These are phyloP conservation scores for Plasmopara halstedii DNA, from an alignment of 352 stramenopile genomes.

Conservation along the genomic window DNA sequence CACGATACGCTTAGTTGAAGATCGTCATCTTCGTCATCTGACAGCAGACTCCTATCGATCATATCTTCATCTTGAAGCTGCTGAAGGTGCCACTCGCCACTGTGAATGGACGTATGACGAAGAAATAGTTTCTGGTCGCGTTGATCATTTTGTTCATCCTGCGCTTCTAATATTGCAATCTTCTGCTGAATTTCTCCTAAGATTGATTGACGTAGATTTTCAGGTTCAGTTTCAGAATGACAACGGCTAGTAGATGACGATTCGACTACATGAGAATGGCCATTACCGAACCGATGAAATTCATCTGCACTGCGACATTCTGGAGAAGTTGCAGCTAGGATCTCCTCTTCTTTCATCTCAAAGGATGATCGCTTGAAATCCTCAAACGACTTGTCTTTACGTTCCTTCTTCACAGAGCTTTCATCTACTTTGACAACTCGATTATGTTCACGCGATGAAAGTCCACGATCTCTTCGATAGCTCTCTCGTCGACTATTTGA, in stretches of 20 bases:
- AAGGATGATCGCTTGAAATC: not conserved
- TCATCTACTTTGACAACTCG: not conserved
- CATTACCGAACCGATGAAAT: conserved; percentile 1
- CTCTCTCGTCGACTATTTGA: not conserved
- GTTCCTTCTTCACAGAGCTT: not conserved
- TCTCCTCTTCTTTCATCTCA: not conserved
- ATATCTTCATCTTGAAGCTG: conserved; percentile 9
- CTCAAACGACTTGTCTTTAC: not conserved
- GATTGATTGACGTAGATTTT: conserved; percentile 25
- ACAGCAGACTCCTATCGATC: not conserved
- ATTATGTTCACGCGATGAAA: not conserved
- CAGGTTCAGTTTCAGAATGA: not conserved
- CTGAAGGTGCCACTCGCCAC: conserved; percentile 26
- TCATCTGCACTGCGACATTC: not conserved
- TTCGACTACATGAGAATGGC: not conserved
- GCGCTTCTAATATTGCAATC: conserved; percentile 31
- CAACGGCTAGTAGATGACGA: not conserved
- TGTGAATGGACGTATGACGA: conserved; percentile 28
- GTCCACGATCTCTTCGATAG: not conserved
- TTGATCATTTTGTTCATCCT: conserved; percentile 26
- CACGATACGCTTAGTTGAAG: conserved; percentile 18
- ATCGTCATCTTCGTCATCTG: conserved; percentile 9
- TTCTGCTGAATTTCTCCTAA: conserved; percentile 43
- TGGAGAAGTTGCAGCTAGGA: not conserved
- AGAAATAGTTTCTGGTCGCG: conserved; percentile 35